Evolutionary conservation across 2,329 filamentous ascomycete species (phyloP).

Genomic region (Fonsecaea pedrosoi): DNA sequence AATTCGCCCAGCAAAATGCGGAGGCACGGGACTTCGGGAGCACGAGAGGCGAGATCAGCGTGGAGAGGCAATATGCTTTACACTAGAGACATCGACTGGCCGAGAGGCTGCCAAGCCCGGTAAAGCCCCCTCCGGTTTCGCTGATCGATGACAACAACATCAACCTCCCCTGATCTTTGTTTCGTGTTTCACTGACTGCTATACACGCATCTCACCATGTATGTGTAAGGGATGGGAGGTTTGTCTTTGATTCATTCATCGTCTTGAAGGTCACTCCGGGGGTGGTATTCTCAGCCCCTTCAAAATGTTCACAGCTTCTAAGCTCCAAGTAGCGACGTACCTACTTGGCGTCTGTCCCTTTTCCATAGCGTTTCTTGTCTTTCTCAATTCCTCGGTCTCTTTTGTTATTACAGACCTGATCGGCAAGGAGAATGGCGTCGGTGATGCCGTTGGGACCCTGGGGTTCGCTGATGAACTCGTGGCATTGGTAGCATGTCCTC

Average conservation of each 20-base stretch:
- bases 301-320: constrained; percentile 62
- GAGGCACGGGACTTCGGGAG: not conserved
- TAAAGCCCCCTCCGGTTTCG: not conserved
- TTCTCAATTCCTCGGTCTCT: constrained; percentile 68
- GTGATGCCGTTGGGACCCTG: constrained; percentile 65
- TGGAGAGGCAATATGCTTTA: constrained; percentile 1
- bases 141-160: constrained; percentile 12
- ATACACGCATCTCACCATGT: not conserved
- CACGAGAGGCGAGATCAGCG: not conserved
- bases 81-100: not conserved
- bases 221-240: not conserved
- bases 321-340: constrained; percentile 64
- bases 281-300: not conserved
- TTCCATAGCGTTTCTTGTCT: constrained; percentile 70
- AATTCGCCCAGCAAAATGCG: constrained; percentile 30
- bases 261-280: not conserved
- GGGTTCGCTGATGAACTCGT: constrained; percentile 59
- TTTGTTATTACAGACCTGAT: constrained; percentile 71
- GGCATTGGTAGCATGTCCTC: constrained; percentile 55
- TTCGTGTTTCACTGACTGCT: not conserved
- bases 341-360: constrained; percentile 68
- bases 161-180: not conserved
- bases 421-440: constrained; percentile 61
- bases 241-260: not conserved
- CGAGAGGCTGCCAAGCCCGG: constrained; percentile 4